Percentiles rank a stretch among this genome's conserved stretches.
phyloP scores from a whole-genome alignment of 495 filamentous ascomycete genomes.

The Talaromyces proteolyticus region DNA sequence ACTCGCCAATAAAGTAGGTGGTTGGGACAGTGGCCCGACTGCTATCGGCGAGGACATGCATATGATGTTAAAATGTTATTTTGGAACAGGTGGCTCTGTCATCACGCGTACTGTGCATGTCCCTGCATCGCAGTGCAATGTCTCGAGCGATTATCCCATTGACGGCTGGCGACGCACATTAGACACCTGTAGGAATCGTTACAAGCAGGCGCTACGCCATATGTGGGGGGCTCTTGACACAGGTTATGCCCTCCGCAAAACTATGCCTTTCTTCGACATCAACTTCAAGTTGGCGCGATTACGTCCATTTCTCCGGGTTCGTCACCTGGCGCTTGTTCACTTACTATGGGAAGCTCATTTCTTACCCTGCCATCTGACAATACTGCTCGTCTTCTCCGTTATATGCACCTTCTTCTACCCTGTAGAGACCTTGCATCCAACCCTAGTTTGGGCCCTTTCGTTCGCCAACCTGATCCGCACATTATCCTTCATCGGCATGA shows the following conservation, averaged over 20 bases:
- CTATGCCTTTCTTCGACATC: constrained; percentile 9
- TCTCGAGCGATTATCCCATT: constrained; percentile 39
- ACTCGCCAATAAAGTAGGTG: constrained; percentile 55
- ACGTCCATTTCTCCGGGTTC: constrained; percentile 18
- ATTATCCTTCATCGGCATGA: constrained; percentile 50
- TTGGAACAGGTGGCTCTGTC: constrained; percentile 55
- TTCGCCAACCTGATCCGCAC: constrained; percentile 51
- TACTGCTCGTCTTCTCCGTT: constrained; percentile 54
- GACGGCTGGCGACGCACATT: constrained; percentile 37
- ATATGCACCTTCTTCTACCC: constrained; percentile 45
- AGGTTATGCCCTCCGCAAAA: constrained; percentile 46
- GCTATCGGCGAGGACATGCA: constrained; percentile 70
- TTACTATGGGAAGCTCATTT: constrained; percentile 67
- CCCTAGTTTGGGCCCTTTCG: constrained; percentile 44
- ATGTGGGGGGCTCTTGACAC: constrained; percentile 69
- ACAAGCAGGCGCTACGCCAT: constrained; percentile 59
- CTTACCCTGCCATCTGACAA: constrained; percentile 55
- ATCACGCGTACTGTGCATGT: constrained; percentile 43
- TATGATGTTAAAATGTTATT: constrained; percentile 75
- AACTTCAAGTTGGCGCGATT: constrained; percentile 14
- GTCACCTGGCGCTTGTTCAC: constrained; percentile 41
- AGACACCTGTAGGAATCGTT: constrained; percentile 50
- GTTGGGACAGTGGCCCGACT: constrained; percentile 59
- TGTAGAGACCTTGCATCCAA: constrained; percentile 37
- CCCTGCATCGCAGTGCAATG: constrained; percentile 63